Evolutionary conservation across 257 asterid genomes (phyloP).

Genomic region (Leptodermis oblonga): DNA sequence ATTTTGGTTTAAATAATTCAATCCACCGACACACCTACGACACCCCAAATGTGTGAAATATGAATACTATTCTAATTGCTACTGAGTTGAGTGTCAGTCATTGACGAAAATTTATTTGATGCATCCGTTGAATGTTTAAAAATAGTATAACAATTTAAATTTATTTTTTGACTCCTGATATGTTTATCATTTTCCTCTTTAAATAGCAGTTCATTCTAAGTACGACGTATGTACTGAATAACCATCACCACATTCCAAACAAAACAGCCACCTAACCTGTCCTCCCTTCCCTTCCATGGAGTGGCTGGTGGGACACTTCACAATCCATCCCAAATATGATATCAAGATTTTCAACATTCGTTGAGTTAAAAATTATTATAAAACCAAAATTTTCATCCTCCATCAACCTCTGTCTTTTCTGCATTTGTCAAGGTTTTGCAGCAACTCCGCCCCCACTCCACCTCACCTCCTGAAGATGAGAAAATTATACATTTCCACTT

Average conservation of each 20-base stretch:
- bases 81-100: too few species aligned
- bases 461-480: too few species aligned
- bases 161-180: not conserved
- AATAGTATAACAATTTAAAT: too few species aligned
- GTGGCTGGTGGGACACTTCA: conserved; percentile 32
- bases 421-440: not conserved
- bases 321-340: not conserved
- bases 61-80: too few species aligned
- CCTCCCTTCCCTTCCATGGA: not conserved
- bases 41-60: conserved; percentile 13
- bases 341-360: conserved; percentile 14
- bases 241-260: conserved; percentile 29
- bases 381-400: conserved; percentile 10
- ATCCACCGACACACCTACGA: conserved; percentile 4
- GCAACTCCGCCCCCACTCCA: too few species aligned
- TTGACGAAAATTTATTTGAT: too few species aligned
- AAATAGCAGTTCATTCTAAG: too few species aligned
- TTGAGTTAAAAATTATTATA: conserved; percentile 15
- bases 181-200: too few species aligned
- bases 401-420: not conserved
- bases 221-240: too few species aligned
- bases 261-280: conserved; percentile 22
- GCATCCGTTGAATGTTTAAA: too few species aligned
- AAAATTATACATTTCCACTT: too few species aligned
- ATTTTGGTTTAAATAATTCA: too few species aligned